phyloP scores from a whole-genome alignment of 176 grass and related monocot species.

The Paspalum vaginatum region DNA sequence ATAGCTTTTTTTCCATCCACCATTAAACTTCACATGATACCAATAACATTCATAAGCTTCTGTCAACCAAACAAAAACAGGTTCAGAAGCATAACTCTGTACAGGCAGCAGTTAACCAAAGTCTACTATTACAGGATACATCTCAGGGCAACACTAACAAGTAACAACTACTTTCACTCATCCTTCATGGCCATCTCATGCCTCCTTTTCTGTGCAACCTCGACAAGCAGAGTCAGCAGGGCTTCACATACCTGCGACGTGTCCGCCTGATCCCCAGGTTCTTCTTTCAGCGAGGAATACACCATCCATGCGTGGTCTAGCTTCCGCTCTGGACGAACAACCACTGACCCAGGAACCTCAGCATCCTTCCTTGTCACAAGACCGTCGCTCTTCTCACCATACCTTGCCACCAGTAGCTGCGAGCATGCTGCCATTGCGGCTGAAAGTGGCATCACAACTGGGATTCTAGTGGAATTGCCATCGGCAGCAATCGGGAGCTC shows the following conservation, averaged over 20 bases:
- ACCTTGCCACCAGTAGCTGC: constrained; percentile 73
- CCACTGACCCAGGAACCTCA: constrained; percentile 78
- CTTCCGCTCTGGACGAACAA: constrained; percentile 65
- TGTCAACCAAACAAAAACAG: constrained; percentile 21
- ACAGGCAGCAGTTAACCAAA: constrained; percentile 19
- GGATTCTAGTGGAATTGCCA: constrained; percentile 63
- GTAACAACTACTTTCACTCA: constrained; percentile 48
- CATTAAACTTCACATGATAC: constrained; percentile 9
- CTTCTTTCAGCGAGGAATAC: constrained; percentile 74
- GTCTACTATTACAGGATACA: constrained; percentile 7
- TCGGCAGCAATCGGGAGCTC: constrained; percentile 70
- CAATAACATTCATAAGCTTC: constrained; percentile 31
- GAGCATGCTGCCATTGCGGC: constrained; percentile 89
- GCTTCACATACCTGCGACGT: constrained; percentile 87
- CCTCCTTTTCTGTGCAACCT: constrained; percentile 75
- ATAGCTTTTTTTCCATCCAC: background rate
- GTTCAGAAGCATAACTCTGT: constrained; percentile 21
- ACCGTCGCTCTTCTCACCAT: constrained; percentile 89
- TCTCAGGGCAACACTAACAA: constrained; percentile 6
- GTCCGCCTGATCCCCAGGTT: constrained; percentile 61
- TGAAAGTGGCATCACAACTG: constrained; percentile 77
- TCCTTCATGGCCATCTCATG: constrained; percentile 81
- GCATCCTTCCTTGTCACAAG: constrained; percentile 78
- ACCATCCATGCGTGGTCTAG: constrained; percentile 96
- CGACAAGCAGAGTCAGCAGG: constrained; percentile 74